Conservation (phyloP, 2,329 filamentous ascomycete species). For the Akanthomyces muscarius region DNA sequence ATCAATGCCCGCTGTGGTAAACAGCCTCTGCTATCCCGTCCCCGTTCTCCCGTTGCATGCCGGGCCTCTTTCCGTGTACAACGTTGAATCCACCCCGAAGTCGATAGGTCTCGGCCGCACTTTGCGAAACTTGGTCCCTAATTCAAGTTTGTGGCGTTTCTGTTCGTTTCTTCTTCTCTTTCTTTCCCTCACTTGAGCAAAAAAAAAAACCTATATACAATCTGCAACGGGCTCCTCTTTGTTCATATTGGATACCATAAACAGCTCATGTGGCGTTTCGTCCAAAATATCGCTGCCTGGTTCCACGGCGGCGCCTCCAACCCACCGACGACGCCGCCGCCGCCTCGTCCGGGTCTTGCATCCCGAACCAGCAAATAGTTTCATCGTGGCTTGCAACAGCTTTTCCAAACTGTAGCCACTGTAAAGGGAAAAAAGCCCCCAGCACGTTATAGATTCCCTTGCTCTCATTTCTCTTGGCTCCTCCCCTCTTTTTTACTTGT, state of each 20-base stretch:
- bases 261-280: conserved; percentile 5
- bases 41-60: background rate
- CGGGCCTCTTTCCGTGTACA: background rate
- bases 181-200: too few species aligned
- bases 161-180: background rate
- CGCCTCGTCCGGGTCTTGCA: conserved; percentile 12
- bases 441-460: background rate
- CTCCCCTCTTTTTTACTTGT: background rate
- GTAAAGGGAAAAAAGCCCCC: too few species aligned
- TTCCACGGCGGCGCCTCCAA: background rate
- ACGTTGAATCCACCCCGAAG: too few species aligned
- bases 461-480: background rate
- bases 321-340: background rate
- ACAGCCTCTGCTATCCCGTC: background rate
- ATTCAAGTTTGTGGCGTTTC: background rate
- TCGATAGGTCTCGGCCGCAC: background rate
- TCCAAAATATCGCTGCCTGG: conserved; percentile 2
- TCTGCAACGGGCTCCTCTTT: background rate
- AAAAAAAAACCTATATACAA: background rate
- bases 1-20: too few species aligned
- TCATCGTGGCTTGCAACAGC: conserved; percentile 9
- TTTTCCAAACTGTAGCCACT: background rate
- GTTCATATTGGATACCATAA: conserved; percentile 2
- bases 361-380: conserved; percentile 14
- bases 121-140: background rate